Base-by-base conservation (phyloP, 192 early-diverging fungal genomes). In the Mycoemilia scoparia region DNA sequence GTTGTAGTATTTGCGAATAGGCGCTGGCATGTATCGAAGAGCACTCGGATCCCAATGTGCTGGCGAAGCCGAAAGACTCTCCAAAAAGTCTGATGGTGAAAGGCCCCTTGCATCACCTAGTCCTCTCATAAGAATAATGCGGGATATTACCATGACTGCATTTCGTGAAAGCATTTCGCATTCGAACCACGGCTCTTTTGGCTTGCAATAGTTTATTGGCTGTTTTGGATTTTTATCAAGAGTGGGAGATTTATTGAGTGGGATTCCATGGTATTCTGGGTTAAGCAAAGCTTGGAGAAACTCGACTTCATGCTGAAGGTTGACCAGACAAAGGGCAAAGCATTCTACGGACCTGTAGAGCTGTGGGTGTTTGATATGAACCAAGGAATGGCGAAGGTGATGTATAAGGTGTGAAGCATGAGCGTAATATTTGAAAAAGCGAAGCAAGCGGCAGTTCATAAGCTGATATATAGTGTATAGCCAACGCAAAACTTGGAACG, bases 401-500 rank as follows among this genome's bases (percentile, higher is more conserved):
- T 77, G 65, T 13, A 84, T 62, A 40, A 84, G 32, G 19, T 70
- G 68, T 16, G 72, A 54, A 5, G 76, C 67, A 13, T 68, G 59
- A 1, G 76, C 59, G 9, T 72, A 77, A 46, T 73, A 75, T 49
- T 80, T 80, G 48, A 84, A 55, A 32, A 73, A 73, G 18, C 74
- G 73, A 38, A 77, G 58, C 32, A 80, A 53, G 16, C 80, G 69
- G 55, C 72, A 77, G 48, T 75, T 75, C 41, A 84, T 60, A 29
- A 80, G 52, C 42, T 84, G 76, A 22, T 75, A 58, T 17, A 79
- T 65, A 7, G 77, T 77, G 46, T 79, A 72, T 32, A 75, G 57
- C 77, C 75, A 80, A 6, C 76, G 65, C 45, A 73, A 45, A 8
- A 45, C 64, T 32, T 38, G 58, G 29, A 46, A 56, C 53, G 31